phyloP scores from a whole-genome alignment of 2,329 filamentous ascomycete species.

The Talaromyces sp. region DNA sequence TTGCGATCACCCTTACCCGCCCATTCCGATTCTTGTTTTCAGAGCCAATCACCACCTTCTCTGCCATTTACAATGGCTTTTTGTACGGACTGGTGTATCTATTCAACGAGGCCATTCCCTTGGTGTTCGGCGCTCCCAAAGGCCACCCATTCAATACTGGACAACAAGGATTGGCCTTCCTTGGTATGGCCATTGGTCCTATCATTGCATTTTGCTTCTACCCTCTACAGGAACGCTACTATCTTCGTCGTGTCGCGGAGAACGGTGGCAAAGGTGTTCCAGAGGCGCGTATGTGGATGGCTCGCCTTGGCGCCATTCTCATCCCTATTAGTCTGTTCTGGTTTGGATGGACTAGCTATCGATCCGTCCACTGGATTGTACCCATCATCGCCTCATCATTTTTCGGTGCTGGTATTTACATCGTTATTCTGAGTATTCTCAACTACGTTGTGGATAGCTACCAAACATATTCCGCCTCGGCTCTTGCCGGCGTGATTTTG shows the following conservation, averaged over 20 bases:
- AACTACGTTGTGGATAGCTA: conserved; percentile 76
- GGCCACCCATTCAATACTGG: conserved; percentile 61
- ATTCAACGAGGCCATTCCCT: conserved; percentile 69
- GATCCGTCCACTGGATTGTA: conserved; percentile 66
- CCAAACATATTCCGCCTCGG: conserved; percentile 70
- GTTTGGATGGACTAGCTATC: conserved; percentile 67
- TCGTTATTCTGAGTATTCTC: conserved; percentile 72
- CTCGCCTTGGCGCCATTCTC: conserved; percentile 62
- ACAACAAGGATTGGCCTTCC: conserved; percentile 59
- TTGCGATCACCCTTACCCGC: conserved; percentile 68
- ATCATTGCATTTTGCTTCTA: conserved; percentile 60
- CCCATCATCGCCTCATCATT: conserved; percentile 66
- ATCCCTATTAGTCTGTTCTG: conserved; percentile 68
- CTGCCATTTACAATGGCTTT: conserved; percentile 57
- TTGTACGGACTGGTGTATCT: conserved; percentile 75
- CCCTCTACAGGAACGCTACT: conserved; percentile 50
- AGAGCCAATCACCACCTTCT: conserved; percentile 33
- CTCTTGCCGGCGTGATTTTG: conserved; percentile 76
- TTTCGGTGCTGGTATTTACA: conserved; percentile 71
- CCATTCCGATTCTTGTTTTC: conserved; percentile 53
- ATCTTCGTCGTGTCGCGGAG: conserved; percentile 42
- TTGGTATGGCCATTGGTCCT: conserved; percentile 63
- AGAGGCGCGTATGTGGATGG: conserved; percentile 68
- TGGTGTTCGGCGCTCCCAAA: conserved; percentile 67
- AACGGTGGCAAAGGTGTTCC: conserved; percentile 57